Evolutionary conservation across 2,329 filamentous ascomycete species (phyloP).

Genomic region (Pseudocercospora vitis): DNA sequence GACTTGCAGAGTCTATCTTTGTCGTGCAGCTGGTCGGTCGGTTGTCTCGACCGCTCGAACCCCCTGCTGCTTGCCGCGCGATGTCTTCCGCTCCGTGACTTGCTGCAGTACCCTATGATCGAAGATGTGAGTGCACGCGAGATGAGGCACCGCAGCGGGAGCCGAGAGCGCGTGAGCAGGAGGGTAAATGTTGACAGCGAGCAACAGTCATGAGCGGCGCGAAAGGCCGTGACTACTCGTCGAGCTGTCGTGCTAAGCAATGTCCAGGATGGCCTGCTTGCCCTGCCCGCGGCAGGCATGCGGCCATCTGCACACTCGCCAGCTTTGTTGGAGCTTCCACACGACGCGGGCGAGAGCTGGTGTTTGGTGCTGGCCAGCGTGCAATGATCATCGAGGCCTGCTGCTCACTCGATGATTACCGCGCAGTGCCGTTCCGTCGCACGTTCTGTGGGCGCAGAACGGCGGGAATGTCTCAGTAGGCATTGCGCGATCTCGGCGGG

Average conservation of each 20-base stretch:
- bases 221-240: neutral
- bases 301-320: constrained; percentile 5
- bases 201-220: constrained; percentile 8
- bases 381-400: constrained; percentile 1
- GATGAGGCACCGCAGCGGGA: constrained; percentile 21
- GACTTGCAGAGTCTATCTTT: constrained; percentile 22
- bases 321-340: constrained; percentile 4
- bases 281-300: no score
- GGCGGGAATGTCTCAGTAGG: constrained; percentile 2
- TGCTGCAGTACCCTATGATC: constrained; percentile 21
- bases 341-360: neutral
- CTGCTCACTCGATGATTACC: constrained; percentile 1
- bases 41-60: constrained; percentile 3
- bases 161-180: neutral
- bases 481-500: constrained; percentile 6
- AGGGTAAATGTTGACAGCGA: constrained; percentile 4
- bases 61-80: constrained; percentile 12
- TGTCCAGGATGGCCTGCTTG: neutral
- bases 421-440: neutral
- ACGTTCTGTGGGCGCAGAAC: neutral
- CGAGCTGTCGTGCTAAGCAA: neutral
- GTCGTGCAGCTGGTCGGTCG: constrained; percentile 15
- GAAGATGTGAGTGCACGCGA: constrained; percentile 23
- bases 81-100: constrained; percentile 21
- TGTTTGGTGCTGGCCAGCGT: no score